Conservation (phyloP, 2,329 filamentous ascomycete species). For the Phialophora verrucosa region DNA sequence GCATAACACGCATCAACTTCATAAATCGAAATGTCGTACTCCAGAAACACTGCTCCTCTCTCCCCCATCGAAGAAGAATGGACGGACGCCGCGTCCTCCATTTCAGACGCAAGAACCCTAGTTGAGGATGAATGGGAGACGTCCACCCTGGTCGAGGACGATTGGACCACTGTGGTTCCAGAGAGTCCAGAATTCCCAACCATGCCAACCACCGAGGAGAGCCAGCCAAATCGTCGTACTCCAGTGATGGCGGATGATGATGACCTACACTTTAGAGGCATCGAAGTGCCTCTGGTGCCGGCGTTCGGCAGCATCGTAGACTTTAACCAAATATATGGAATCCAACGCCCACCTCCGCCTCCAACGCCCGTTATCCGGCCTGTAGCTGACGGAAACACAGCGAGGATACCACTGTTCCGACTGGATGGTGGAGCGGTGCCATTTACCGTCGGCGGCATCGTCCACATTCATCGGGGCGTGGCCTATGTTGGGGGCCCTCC, state of each 20-base stretch:
- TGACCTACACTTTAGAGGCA: not conserved
- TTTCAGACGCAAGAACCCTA: not conserved
- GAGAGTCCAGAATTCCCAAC: not conserved
- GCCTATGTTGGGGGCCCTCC: not conserved
- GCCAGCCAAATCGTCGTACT: not conserved
- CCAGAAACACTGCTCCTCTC: not conserved
- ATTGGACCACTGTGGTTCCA: not conserved
- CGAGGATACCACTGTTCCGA: not conserved
- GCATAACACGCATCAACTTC: not conserved
- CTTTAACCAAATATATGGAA: not conserved
- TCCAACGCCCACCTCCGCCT: not conserved
- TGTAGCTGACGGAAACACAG: not conserved
- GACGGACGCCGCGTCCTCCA: not conserved
- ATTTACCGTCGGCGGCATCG: not conserved
- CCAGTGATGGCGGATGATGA: not conserved
- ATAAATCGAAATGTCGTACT: not conserved
- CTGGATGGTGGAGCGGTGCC: not conserved
- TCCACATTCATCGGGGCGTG: not conserved
- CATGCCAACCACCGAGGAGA: not conserved
- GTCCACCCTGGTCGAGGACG: not conserved
- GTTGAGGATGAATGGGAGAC: conserved; percentile 1
- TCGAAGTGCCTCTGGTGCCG: not conserved
- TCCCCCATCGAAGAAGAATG: not conserved
- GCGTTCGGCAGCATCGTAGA: conserved; percentile 10
- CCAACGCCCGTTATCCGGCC: conserved; percentile 3